Percentiles rank a stretch among this genome's conserved stretches.
phyloP scores from a whole-genome alignment of 2,329 filamentous ascomycete species.

The Talaromyces sp. region DNA sequence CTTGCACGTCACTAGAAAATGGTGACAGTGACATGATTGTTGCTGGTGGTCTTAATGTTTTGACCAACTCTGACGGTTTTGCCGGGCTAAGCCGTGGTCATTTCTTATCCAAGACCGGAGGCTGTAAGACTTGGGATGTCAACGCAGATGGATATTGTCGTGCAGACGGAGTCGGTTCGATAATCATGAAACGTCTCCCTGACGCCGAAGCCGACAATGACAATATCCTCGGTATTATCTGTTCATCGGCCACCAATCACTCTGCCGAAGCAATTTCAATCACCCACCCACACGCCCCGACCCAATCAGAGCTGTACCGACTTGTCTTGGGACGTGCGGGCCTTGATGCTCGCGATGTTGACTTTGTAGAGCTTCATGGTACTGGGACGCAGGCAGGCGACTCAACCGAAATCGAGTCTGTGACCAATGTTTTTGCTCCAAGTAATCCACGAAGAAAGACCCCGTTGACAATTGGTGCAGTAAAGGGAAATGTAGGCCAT shows the following conservation, averaged over 20 bases:
- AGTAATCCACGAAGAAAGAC: slow-evolving; percentile 27
- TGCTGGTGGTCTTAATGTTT: slow-evolving; percentile 2
- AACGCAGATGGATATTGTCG: slow-evolving; percentile 17
- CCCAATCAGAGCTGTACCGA: slow-evolving; percentile 19
- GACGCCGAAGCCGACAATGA: slow-evolving; percentile 17
- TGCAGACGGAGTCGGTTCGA: slow-evolving; percentile 14
- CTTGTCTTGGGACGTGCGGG: slow-evolving; percentile 12
- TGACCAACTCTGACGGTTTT: slow-evolving; percentile 3
- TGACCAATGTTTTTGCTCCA: slow-evolving; percentile 17
- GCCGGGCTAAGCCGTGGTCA: background rate
- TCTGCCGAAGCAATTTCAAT: slow-evolving; percentile 11
- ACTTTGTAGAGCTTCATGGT: slow-evolving; percentile 28
- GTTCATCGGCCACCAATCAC: slow-evolving; percentile 30
- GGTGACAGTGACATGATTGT: slow-evolving; percentile 4
- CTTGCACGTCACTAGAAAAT: background rate
- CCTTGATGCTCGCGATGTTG: slow-evolving; percentile 15
- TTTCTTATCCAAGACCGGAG: slow-evolving; percentile 8
- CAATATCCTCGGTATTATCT: slow-evolving; percentile 15
- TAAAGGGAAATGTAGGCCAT: slow-evolving; percentile 39
- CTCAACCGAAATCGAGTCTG: slow-evolving; percentile 26
- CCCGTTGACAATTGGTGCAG: slow-evolving; percentile 22
- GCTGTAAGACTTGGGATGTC: slow-evolving; percentile 13
- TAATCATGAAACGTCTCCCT: slow-evolving; percentile 17
- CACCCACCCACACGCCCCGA: background rate
- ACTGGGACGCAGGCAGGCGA: slow-evolving; percentile 27